Evolutionary conservation across 2,329 filamentous ascomycete species (phyloP).

Genomic region (Scedosporium boydii): DNA sequence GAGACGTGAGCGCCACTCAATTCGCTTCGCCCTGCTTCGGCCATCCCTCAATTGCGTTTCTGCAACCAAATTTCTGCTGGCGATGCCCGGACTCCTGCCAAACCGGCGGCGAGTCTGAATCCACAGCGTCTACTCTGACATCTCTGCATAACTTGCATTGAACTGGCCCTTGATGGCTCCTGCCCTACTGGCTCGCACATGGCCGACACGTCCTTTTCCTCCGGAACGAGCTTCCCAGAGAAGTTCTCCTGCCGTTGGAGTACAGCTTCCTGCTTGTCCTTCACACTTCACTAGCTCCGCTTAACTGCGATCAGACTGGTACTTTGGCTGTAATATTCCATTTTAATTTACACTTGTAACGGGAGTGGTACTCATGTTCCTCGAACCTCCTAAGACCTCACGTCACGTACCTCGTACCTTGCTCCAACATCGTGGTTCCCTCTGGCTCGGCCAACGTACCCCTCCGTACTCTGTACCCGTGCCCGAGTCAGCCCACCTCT

Average conservation of each 20-base stretch:
- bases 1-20: constrained; percentile 4
- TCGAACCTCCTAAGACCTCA: background rate
- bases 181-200: background rate
- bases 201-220: background rate
- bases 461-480: background rate
- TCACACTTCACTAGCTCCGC: too few species aligned
- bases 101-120: background rate
- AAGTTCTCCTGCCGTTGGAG: background rate
- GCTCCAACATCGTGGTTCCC: background rate
- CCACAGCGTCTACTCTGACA: background rate
- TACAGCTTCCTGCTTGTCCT: background rate
- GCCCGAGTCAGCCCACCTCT: background rate
- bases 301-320: too few species aligned
- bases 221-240: background rate
- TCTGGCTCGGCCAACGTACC: background rate
- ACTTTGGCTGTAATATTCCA: too few species aligned
- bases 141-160: background rate
- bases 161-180: background rate
- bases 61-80: background rate
- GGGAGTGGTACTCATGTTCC: background rate
- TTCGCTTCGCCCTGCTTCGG: background rate
- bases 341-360: too few species aligned
- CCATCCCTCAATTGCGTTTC: background rate
- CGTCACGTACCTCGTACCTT: background rate
- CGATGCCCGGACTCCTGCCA: background rate